These are phyloP conservation scores for Fusarium austroafricanum DNA, from an alignment of 2,329 filamentous ascomycete species.

Conservation along the genomic window DNA sequence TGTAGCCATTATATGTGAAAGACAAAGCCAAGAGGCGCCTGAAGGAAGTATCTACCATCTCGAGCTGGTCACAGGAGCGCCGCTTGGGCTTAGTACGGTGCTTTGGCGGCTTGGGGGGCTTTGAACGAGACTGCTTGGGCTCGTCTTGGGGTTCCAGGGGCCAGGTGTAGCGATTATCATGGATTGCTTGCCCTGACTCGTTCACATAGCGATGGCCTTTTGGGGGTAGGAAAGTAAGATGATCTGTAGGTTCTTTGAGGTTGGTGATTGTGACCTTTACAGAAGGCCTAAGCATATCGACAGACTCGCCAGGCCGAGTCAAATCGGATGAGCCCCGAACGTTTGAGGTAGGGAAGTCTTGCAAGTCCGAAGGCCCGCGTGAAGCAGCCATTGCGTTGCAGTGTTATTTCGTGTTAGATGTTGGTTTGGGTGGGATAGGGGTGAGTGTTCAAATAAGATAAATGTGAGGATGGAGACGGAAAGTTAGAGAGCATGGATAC, in stretches of 20 bases:
- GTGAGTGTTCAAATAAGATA: neutral
- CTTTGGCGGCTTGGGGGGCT: neutral
- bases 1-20: neutral
- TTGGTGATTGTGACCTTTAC: slow-evolving; percentile 20
- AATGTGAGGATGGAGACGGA: slow-evolving; percentile 3
- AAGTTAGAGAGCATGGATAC: neutral
- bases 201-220: slow-evolving; percentile 27
- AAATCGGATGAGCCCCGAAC: slow-evolving; percentile 9
- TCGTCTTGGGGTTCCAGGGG: slow-evolving; percentile 11
- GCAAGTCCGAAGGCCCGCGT: slow-evolving; percentile 3
- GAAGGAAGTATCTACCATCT: slow-evolving; percentile 31
- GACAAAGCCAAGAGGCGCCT: neutral
- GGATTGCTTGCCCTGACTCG: slow-evolving; percentile 10
- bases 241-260: slow-evolving; percentile 20
- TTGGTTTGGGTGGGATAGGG: neutral
- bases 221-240: slow-evolving; percentile 19
- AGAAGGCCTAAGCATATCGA: neutral
- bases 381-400: slow-evolving; percentile 14
- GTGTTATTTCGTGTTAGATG: neutral
- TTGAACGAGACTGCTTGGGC: slow-evolving; percentile 26
- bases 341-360: slow-evolving; percentile 18
- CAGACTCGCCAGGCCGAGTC: neutral
- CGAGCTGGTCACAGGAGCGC: slow-evolving; percentile 10
- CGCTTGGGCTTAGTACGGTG: slow-evolving; percentile 23
- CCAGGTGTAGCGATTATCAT: slow-evolving; percentile 22